Percentiles rank a stretch among this genome's conserved stretches.
Evolutionary conservation across 129 eudicot species (phyloP).

Genomic region (Solidago caesia): DNA sequence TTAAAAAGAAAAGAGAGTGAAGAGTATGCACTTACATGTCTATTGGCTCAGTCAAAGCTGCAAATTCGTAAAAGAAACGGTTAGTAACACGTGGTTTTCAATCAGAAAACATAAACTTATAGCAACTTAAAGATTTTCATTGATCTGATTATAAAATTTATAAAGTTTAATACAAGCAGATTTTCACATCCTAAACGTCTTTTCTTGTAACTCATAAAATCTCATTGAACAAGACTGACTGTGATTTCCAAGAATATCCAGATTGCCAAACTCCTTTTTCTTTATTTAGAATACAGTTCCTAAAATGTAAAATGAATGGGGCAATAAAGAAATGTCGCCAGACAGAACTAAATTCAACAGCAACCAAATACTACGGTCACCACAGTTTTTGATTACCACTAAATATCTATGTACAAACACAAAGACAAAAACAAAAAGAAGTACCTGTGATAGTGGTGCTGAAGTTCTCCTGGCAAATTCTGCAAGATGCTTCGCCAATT

Average conservation of each 20-base stretch:
- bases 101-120: neutral
- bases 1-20: neutral
- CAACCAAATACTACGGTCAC: neutral
- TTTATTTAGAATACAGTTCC: no score
- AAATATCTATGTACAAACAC: neutral
- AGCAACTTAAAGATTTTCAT: neutral
- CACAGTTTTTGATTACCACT: neutral
- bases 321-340: no score
- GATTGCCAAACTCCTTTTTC: no score
- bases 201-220: neutral
- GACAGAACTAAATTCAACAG: neutral
- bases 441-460: slow-evolving; percentile 82
- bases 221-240: no score
- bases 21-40: slow-evolving; percentile 69
- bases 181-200: neutral
- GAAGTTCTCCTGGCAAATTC: slow-evolving; percentile 90
- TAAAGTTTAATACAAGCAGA: neutral
- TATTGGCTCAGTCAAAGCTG: slow-evolving; percentile 92
- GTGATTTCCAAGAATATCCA: no score
- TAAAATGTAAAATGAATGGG: no score
- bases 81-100: neutral
- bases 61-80: slow-evolving; percentile 14
- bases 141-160: neutral
- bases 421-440: neutral
- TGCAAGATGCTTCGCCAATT: slow-evolving; percentile 82